Evolutionary conservation across 2,329 filamentous ascomycete species (phyloP).

Genomic region (Hypoxylon sp.): DNA sequence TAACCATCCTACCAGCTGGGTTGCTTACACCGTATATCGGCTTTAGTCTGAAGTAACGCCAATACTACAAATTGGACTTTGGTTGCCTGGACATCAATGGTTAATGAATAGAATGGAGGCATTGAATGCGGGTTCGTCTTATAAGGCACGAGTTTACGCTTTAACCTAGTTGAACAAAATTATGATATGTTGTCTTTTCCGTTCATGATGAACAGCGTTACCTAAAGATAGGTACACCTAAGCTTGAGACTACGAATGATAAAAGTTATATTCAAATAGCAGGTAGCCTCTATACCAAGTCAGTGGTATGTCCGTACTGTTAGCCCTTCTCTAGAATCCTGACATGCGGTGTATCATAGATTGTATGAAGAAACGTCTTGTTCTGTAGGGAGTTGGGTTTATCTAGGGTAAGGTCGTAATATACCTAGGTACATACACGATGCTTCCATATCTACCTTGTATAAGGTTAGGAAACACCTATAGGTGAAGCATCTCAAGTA

Average conservation of each 20-base stretch:
- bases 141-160: not conserved
- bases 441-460: too few species aligned
- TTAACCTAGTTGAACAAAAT: not conserved
- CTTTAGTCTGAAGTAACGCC: not conserved
- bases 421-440: too few species aligned
- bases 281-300: too few species aligned
- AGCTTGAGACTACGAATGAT: not conserved
- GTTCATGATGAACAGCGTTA: not conserved
- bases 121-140: not conserved
- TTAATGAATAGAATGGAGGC: not conserved
- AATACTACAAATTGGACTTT: not conserved
- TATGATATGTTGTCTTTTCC: not conserved
- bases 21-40: conserved; percentile 33
- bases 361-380: too few species aligned
- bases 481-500: too few species aligned
- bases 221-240: not conserved
- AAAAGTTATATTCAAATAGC: not conserved
- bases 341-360: too few species aligned
- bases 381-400: too few species aligned
- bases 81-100: not conserved
- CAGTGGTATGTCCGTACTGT: too few species aligned
- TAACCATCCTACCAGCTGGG: conserved; percentile 29
- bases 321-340: too few species aligned
- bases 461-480: too few species aligned
- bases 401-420: too few species aligned